These are phyloP conservation scores for Eimeria maxima DNA, from an alignment of 169 alveolate species.

Conservation along the genomic window DNA sequence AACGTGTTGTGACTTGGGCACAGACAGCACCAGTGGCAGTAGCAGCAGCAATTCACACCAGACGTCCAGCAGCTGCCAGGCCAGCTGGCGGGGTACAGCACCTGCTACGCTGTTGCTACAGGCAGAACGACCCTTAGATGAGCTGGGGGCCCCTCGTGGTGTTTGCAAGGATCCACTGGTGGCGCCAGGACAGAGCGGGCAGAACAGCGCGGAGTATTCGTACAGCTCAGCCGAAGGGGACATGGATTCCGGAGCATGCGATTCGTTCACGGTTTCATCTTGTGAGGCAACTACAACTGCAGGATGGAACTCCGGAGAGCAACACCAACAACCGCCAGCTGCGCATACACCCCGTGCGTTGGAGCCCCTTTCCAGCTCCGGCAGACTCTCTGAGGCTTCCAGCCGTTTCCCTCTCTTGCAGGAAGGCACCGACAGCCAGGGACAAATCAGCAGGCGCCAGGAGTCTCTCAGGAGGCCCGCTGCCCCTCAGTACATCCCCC, in stretches of 20 bases:
- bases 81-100: not conserved
- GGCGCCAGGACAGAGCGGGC: not conserved
- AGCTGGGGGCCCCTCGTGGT: not conserved
- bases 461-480: not conserved
- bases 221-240: constrained; percentile 5
- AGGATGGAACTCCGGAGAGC: not conserved
- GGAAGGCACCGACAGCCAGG: not conserved
- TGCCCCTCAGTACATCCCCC: constrained; percentile 3
- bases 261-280: not conserved
- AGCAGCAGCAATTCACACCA: constrained; percentile 11
- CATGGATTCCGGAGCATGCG: no score
- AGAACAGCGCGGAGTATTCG: not conserved
- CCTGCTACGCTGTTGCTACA: constrained; percentile 6
- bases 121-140: constrained; percentile 5
- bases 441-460: not conserved
- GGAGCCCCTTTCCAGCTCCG: not conserved
- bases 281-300: not conserved
- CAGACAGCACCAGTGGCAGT: no score
- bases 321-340: not conserved
- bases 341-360: not conserved
- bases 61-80: not conserved
- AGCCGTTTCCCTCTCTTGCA: not conserved
- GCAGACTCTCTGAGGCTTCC: not conserved
- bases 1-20: not conserved
- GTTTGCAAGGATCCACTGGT: not conserved